Evolutionary conservation across 805 yeast genomes (phyloP).

Genomic region (Saturnispora quitensis): DNA sequence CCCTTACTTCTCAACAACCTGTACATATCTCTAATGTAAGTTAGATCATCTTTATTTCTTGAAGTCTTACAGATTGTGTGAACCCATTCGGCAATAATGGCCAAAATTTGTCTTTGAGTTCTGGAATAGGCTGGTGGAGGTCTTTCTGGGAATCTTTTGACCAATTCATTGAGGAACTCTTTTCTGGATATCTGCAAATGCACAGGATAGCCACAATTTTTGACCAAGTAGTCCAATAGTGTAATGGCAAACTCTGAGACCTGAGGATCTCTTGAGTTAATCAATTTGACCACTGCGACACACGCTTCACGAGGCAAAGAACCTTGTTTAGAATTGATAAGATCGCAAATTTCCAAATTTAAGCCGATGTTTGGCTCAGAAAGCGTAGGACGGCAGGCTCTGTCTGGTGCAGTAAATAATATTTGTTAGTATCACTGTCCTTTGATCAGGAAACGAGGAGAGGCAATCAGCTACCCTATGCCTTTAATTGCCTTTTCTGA

Average conservation of each 20-base stretch:
- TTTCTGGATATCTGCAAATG: slow-evolving; percentile 92
- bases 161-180: slow-evolving; percentile 89
- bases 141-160: slow-evolving; percentile 85
- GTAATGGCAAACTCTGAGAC: slow-evolving; percentile 70
- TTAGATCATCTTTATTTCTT: slow-evolving; percentile 83
- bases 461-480: background rate
- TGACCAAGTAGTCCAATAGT: slow-evolving; percentile 78
- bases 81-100: slow-evolving; percentile 95
- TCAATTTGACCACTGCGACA: slow-evolving; percentile 67
- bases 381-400: slow-evolving; percentile 81
- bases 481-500: background rate
- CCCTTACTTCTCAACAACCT: slow-evolving; percentile 84
- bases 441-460: background rate
- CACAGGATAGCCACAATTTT: slow-evolving; percentile 96
- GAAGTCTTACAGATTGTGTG: slow-evolving; percentile 89
- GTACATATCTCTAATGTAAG: slow-evolving; percentile 93
- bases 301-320: slow-evolving; percentile 89
- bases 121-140: slow-evolving; percentile 82
- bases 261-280: slow-evolving; percentile 77
- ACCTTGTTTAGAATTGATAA: slow-evolving; percentile 88
- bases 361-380: slow-evolving; percentile 81
- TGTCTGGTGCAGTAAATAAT: slow-evolving; percentile 30
- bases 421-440: slow-evolving; percentile 7
- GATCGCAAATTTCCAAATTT: slow-evolving; percentile 88
- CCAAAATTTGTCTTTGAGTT: slow-evolving; percentile 75